Conservation (phyloP, 2,329 filamentous ascomycete genomes). For the Pseudogymnoascus sp. region DNA sequence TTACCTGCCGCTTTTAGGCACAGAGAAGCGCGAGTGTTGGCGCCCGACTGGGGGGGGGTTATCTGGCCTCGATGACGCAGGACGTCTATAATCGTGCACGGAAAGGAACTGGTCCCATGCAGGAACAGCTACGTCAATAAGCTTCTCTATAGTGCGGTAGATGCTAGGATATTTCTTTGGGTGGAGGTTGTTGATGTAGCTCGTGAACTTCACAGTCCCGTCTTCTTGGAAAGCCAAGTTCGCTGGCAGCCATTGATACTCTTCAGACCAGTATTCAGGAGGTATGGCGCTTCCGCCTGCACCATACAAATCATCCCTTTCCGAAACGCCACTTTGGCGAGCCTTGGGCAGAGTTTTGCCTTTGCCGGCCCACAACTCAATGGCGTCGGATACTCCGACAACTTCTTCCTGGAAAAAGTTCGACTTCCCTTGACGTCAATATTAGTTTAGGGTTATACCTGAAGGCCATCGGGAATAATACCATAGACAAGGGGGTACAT, state of each 20-base stretch:
- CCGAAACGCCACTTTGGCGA: neutral
- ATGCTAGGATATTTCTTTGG: conserved; percentile 28
- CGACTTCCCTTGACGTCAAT: neutral
- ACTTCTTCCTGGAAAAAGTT: conserved; percentile 13
- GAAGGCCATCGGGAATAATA: neutral
- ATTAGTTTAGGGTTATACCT: neutral
- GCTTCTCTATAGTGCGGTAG: conserved; percentile 31
- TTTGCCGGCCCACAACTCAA: conserved; percentile 24
- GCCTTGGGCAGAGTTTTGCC: conserved; percentile 16
- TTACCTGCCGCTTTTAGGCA: neutral
- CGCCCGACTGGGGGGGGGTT: neutral
- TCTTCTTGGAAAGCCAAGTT: conserved; percentile 28
- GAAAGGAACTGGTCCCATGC: conserved; percentile 27
- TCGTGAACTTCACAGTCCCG: conserved; percentile 24
- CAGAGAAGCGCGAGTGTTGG: neutral
- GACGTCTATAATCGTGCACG: neutral
- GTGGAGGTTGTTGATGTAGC: conserved; percentile 40
- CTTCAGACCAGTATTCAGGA: conserved; percentile 22
- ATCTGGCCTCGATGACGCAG: neutral
- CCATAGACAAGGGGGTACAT: conserved; percentile 53
- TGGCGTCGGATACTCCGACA: conserved; percentile 18
- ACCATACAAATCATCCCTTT: neutral
- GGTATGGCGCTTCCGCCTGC: neutral
- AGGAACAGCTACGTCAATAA: conserved; percentile 27
- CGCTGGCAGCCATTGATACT: conserved; percentile 38